Conservation (phyloP, 2,329 filamentous ascomycete species). For the Pseudocercospora eumusae region DNA sequence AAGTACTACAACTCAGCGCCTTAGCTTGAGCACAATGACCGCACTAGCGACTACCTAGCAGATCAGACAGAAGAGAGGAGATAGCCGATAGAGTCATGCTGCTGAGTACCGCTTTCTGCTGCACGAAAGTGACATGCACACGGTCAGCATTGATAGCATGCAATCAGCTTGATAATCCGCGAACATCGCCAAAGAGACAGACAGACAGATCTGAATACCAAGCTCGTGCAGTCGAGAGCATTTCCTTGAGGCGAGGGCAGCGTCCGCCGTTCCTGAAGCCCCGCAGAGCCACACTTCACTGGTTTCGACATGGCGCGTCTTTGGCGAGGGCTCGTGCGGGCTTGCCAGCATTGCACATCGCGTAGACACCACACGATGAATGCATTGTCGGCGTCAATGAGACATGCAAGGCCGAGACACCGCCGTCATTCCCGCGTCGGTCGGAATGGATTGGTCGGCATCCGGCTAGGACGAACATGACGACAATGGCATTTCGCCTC, state of each 20-base stretch:
- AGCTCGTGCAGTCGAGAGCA: conserved; percentile 17
- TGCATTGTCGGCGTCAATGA: neutral
- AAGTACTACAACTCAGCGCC: conserved; percentile 27
- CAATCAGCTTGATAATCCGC: conserved; percentile 32
- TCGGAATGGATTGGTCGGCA: conserved; percentile 4
- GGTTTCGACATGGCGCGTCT: conserved; percentile 17
- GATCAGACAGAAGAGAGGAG: conserved; percentile 30
- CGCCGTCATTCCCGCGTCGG: conserved; percentile 5
- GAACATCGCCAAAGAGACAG: conserved; percentile 19
- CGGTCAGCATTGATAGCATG: conserved; percentile 28
- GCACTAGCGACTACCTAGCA: conserved; percentile 29
- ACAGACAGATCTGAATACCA: conserved; percentile 20
- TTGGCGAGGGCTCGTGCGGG: conserved; percentile 11
- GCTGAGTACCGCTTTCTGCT: conserved; percentile 24
- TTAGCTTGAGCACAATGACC: conserved; percentile 35
- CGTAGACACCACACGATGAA: conserved; percentile 2
- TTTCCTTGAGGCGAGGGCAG: conserved; percentile 24
- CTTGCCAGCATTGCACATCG: neutral
- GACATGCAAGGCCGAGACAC: neutral
- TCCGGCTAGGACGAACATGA: too few species aligned
- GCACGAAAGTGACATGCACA: conserved; percentile 20
- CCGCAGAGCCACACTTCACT: conserved; percentile 18
- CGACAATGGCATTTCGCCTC: conserved; percentile 8
- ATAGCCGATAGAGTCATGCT: conserved; percentile 35
- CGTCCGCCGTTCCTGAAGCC: conserved; percentile 24